Conservation (phyloP, 2,329 filamentous ascomycete genomes). For the Pyrenochaeta sp. region DNA sequence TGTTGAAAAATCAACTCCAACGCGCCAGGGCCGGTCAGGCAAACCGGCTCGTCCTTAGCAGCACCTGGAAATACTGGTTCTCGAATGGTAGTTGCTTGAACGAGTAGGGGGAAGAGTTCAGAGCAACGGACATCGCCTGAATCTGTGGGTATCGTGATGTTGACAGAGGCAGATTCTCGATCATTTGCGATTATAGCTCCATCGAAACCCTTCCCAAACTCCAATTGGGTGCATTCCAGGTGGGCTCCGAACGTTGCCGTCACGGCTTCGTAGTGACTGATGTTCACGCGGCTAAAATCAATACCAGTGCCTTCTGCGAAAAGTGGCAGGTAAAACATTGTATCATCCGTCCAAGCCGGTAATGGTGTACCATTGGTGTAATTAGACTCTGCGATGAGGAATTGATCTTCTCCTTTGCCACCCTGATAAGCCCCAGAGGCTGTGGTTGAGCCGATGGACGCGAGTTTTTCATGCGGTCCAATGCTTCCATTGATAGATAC, state of each 20-base stretch:
- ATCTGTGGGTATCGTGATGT: neutral
- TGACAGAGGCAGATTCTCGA: neutral
- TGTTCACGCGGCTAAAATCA: conserved; percentile 2
- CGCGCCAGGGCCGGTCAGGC: conserved; percentile 15
- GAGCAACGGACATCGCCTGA: neutral
- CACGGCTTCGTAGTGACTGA: conserved; percentile 24
- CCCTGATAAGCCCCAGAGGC: conserved; percentile 37
- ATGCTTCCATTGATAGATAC: conserved; percentile 37
- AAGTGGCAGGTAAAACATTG: conserved; percentile 60
- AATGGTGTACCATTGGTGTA: conserved; percentile 53
- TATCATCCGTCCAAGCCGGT: conserved; percentile 59
- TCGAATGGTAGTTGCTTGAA: too few relatives aligned
- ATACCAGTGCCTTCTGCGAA: conserved; percentile 2
- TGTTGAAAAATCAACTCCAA: conserved; percentile 21
- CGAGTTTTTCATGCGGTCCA: conserved; percentile 6
- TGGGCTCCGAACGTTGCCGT: conserved; percentile 48
- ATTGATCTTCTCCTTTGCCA: conserved; percentile 46
- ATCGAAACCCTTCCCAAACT: conserved; percentile 7
- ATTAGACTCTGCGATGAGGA: conserved; percentile 58
- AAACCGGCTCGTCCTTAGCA: neutral
- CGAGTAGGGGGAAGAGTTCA: neutral
- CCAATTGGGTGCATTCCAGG: conserved; percentile 45
- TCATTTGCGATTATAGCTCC: neutral
- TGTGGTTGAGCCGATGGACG: neutral
- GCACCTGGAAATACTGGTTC: too few relatives aligned